These are phyloP conservation scores for Bacterosira constricta DNA, from an alignment of 108 stramenopile genomes.

Conservation along the genomic window DNA sequence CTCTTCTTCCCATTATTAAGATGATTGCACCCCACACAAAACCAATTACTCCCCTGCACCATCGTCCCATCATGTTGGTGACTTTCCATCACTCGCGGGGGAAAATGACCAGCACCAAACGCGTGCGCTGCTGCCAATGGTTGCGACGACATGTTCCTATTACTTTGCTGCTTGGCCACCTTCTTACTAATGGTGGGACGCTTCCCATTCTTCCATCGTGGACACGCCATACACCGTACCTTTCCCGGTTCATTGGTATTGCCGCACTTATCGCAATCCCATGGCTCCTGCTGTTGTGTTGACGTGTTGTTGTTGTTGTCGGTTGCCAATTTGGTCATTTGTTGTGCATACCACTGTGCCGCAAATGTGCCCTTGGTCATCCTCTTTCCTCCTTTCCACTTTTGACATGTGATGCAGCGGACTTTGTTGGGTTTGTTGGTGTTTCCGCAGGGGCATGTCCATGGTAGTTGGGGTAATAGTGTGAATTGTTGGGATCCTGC, in stretches of 20 bases:
- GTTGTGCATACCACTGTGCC: no score
- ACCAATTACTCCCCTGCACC: no score
- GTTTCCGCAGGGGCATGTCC: no score
- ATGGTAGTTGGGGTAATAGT: no score
- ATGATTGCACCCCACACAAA: constrained; percentile 12
- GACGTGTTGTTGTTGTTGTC: background rate
- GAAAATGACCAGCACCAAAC: no score
- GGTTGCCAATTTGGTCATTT: background rate
- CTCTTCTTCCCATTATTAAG: background rate
- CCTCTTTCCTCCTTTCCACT: background rate
- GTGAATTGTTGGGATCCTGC: no score
- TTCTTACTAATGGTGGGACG: background rate
- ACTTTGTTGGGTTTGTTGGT: background rate
- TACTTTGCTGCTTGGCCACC: background rate
- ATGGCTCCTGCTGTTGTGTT: background rate
- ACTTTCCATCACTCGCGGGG: no score
- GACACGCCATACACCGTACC: constrained; percentile 9
- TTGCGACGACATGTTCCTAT: no score
- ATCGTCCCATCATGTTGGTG: no score
- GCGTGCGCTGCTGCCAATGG: no score
- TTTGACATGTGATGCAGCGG: background rate
- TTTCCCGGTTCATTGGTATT: background rate
- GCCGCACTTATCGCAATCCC: constrained; percentile 13
- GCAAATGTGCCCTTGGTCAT: no score
- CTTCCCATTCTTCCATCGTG: constrained; percentile 16